Base-by-base conservation (phyloP, 805 yeast genomes). In the Ogataea allantospora region DNA sequence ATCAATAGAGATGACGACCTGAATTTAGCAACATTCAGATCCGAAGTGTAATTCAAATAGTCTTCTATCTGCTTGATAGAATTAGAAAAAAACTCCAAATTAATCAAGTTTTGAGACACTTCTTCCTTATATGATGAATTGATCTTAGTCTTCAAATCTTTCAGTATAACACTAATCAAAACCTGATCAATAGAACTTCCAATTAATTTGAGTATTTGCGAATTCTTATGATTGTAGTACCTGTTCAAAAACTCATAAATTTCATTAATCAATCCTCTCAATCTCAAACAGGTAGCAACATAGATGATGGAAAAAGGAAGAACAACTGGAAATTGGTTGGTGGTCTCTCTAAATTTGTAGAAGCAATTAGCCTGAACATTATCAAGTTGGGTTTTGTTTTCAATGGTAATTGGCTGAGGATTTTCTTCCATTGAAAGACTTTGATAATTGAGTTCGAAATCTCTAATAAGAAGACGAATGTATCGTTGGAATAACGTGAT, bases 251-350 rank as follows among this genome's bases (percentile, higher is more conserved):
- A 93, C 13, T 67, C 64, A n/a, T 76, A 67, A 35, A 85, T 71
- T 42, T 78, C 78, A 19, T 75, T 70, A 14, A 89, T 71, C 26
- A 84, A 77, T 12, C 78, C 72, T 38, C 87, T 71, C 13, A 86
- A 61, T 24, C 85, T 80, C 16, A 87, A 76, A 60, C 97, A 91
- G 21, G 88, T 78, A 64, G 87, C 83, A 17, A 95, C 89, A 53
- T 88, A 89, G 43, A 88, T 78, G 40, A 85, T 83, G 35, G 96
- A 86, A 55, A 91, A 93, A 11, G 98, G 97, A 36, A 91, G 63
- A 0, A 82, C 77, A 43, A 78, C 69, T 2, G 87, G 83, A 41
- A 75, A 76, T 6, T 55, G 62, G 46, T 53, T 60, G 34, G 57
- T 55, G 11, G 48, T 42, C 6, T 40, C 40, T 20, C 42, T 45